Percentiles rank a stretch among this genome's conserved stretches.
Evolutionary conservation across 257 asterid genomes (phyloP).

Genomic region (Solanum sitiens): DNA sequence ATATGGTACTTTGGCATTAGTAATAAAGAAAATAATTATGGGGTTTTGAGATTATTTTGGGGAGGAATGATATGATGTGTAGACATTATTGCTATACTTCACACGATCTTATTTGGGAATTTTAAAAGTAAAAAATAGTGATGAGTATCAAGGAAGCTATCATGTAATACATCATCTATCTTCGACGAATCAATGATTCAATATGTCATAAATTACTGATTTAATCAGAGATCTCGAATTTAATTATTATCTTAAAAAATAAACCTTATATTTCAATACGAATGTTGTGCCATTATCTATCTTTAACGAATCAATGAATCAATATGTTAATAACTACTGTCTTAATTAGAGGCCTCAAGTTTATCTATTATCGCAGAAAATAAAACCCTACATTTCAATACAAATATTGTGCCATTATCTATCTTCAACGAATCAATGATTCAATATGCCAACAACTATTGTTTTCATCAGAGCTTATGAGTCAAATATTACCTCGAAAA

Average conservation of each 20-base stretch:
- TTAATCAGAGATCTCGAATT: accelerated
- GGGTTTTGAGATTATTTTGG: background rate
- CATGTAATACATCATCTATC: background rate
- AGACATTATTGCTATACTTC: background rate
- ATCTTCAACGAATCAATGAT: background rate
- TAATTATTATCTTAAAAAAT: background rate
- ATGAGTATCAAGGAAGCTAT: background rate
- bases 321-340: background rate
- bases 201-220: background rate
- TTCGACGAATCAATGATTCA: background rate
- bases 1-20: too few relatives aligned
- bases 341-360: accelerated
- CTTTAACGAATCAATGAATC: background rate
- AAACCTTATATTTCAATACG: accelerated
- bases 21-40: background rate
- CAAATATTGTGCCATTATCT: accelerated
- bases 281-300: accelerated
- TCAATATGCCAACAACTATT: background rate
- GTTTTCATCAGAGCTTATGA: too few relatives aligned
- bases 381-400: background rate
- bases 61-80: background rate
- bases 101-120: background rate
- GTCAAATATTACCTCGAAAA: background rate
- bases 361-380: accelerated
- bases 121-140: background rate